Evolutionary conservation across 83 land plant species (phyloP), one percentile per base, ranked within the genome.

Genomic region (Diphasiastrum complanatum): DNA sequence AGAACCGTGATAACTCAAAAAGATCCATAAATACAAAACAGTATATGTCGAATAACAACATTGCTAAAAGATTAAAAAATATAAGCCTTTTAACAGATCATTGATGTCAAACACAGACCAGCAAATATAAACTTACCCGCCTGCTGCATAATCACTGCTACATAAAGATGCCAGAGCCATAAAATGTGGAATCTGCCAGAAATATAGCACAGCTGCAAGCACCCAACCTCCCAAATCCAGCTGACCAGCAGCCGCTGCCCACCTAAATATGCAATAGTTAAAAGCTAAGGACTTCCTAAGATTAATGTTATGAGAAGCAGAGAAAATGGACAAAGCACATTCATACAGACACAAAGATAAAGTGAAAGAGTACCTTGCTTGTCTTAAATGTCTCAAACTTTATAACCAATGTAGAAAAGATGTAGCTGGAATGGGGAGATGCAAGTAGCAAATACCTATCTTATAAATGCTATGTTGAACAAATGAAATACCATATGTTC

Each of bases 131-230:
- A 47, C 78, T 41, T 74, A 89, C 90, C 97, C 86, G 65, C 97
- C 97, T 52, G 90, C 90, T 40, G 83, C 80, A 74, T 91, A 91
- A 61, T 91, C 97, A 33, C 81, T 59, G 26, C 95, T 85, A 67
- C 97, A 87, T 36, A 87, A 60, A 66, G 85, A 87, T 25, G 97
- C 93, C 27, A 91, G 75, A 5, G 97, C 87, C 95, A 91, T 87
- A 63, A 91, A 91, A 68, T 91, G 97, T 32, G 97, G 97, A 24
- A 91, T 68, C 69, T 91, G 97, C 97, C 97, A 91, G 63, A 85
- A 91, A 47, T 91, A 91, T 3, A 91, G 66, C 34, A 78, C 85
- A 47, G 91, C 84, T 5, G 95, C 96, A 19, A 87, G 85, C 48
- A 91, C 77, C 87, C 87, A 73, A 8, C 77, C 78, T 41, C 78